A percentile compares a stretch with the other conserved stretches of the same genome.
phyloP scores from a whole-genome alignment of 129 eudicot genomes.

The Ambrosia trifida region DNA sequence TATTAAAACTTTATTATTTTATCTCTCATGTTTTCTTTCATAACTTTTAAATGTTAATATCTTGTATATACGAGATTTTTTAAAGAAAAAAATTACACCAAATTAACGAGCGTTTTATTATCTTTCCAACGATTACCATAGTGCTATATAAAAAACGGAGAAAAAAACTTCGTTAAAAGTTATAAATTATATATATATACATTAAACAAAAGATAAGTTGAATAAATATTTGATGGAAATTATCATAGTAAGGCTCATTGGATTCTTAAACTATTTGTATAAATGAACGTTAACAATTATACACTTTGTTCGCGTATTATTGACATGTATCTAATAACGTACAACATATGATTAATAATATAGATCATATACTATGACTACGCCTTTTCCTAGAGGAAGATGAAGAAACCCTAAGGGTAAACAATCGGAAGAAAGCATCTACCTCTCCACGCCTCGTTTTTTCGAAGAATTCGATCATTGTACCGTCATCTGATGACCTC shows the following conservation, averaged over 20 bases:
- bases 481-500: conserved; percentile 17
- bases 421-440: conserved; percentile 28
- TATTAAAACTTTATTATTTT: too few species aligned
- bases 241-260: background rate
- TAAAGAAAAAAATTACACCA: too few species aligned
- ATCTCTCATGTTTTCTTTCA: too few species aligned
- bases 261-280: background rate
- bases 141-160: too few species aligned
- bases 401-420: conserved; percentile 33
- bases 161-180: too few species aligned
- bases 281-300: background rate
- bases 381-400: conserved; percentile 35
- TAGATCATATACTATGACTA: conserved; percentile 33
- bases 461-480: conserved; percentile 29
- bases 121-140: too few species aligned
- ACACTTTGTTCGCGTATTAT: background rate
- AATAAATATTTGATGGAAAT: background rate
- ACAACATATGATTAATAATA: background rate
- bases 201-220: background rate
- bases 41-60: too few species aligned
- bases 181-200: background rate
- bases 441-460: conserved; percentile 33
- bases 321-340: background rate
- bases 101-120: too few species aligned
- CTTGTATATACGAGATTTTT: too few species aligned